Base-by-base conservation (phyloP, 2,329 filamentous ascomycete genomes). In the Coleophoma crateriformis region DNA sequence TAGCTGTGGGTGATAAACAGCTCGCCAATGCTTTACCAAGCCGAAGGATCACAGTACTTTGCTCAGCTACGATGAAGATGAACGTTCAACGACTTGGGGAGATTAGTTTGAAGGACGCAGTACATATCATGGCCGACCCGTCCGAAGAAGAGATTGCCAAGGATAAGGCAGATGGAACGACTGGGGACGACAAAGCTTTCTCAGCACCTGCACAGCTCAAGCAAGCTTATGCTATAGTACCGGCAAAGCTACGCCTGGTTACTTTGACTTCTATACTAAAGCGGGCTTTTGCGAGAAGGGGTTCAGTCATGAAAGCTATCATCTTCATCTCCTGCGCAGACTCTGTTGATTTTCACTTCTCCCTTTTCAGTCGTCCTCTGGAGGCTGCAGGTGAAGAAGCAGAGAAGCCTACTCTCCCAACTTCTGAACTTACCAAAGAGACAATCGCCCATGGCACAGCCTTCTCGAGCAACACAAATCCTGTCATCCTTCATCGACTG, bases 21-120 rank as follows among this genome's bases (percentile, higher is more conserved):
- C 75, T 77, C 2, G 74, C 85, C 35, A 80, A 53, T 20, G 74
- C 86, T 4, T 75, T 96, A 7, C 85, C 90, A 0, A 82, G 82
- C 47, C 80, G 90, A 55, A 81, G 91, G 49, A 85, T 89, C 2
- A 97, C 94, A 0, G 78, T 99, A 4, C 78, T 99, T 3, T 99
- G 94, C 67, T 99, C 94, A 4, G 94, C 94, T 3, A 99, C 94
- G 0, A 88, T 99, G 84, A 96, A 96, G 72, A 91, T 95, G 83
- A 94, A 92, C 60, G 94, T 97, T 1, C 91, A 97, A 66, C 87
- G 87, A 59, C 74, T 99, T 6, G 91, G 92, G 39, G 90, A 96
- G 64, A 95, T 97, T 70, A 96, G 90, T 73, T 74, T 99, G 66
- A 91, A 95, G 60, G 90, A 97, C 61, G 91, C 94, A 1, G 80